A percentile compares a stretch with the other conserved stretches of the same genome.
Evolutionary conservation across 2,329 filamentous ascomycete genomes (phyloP).

Genomic region (Ceratocystis ficicola): DNA sequence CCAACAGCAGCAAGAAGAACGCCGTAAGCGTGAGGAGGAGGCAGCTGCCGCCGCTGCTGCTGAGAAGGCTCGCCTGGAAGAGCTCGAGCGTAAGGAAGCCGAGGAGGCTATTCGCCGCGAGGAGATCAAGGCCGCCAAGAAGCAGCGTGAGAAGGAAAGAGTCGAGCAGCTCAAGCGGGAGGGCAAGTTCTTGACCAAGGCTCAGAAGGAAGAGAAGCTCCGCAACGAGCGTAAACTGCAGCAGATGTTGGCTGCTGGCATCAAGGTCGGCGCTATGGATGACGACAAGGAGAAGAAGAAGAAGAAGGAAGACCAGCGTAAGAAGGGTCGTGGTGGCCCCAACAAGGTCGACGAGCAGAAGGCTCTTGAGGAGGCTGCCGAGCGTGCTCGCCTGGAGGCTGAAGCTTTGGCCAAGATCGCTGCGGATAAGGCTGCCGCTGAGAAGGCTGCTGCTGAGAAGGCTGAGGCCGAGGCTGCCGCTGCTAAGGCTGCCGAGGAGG

Average conservation of each 20-base stretch:
- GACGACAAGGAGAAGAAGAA: slow-evolving; percentile 38
- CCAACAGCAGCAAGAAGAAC: slow-evolving; percentile 72
- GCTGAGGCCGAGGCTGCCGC: slow-evolving; percentile 44
- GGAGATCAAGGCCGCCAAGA: slow-evolving; percentile 64
- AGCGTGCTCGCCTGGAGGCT: slow-evolving; percentile 55
- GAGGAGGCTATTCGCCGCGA: slow-evolving; percentile 60
- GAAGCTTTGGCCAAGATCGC: slow-evolving; percentile 53
- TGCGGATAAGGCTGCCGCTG: slow-evolving; percentile 45
- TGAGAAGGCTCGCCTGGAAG: slow-evolving; percentile 52
- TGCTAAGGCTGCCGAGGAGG: slow-evolving; percentile 52
- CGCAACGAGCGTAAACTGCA: slow-evolving; percentile 67
- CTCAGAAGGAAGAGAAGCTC: slow-evolving; percentile 70
- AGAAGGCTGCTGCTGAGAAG: slow-evolving; percentile 46
- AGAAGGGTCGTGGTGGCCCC: slow-evolving; percentile 46
- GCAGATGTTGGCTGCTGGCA: slow-evolving; percentile 70
- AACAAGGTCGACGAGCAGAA: slow-evolving; percentile 56
- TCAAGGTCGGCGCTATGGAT: slow-evolving; percentile 55
- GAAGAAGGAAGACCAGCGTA: slow-evolving; percentile 80
- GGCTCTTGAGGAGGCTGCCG: slow-evolving; percentile 64
- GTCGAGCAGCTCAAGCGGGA: slow-evolving; percentile 80
- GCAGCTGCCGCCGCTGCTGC: slow-evolving; percentile 46
- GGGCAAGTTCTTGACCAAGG: slow-evolving; percentile 76
- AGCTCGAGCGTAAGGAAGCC: slow-evolving; percentile 49
- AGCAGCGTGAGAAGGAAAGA: slow-evolving; percentile 75
- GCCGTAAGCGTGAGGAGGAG: slow-evolving; percentile 54